Evolutionary conservation across 768 basidiomycete species (phyloP).

Genomic region (Tricholoma sp.): DNA sequence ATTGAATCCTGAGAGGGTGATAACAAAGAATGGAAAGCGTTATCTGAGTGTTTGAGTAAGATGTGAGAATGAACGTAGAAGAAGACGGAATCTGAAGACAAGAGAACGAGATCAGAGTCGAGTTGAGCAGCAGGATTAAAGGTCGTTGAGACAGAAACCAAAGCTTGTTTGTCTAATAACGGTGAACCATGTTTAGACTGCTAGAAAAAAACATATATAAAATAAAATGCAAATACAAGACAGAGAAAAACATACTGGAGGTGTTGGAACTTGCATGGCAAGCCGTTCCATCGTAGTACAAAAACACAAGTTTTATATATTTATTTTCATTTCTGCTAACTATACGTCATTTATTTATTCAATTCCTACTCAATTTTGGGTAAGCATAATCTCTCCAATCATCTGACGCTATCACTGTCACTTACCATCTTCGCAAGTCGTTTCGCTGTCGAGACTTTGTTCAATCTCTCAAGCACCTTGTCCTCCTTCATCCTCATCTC

Average conservation of each 20-base stretch:
- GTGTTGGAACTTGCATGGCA: constrained; percentile 59
- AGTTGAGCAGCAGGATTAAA: constrained; percentile 70
- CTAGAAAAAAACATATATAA: no score
- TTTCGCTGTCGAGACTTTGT: constrained; percentile 88
- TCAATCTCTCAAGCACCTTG: constrained; percentile 78
- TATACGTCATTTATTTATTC: constrained; percentile 47
- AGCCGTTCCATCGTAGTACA: no score
- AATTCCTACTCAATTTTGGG: constrained; percentile 56
- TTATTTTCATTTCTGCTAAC: no score
- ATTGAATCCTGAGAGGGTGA: constrained; percentile 41
- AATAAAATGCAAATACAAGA: background rate
- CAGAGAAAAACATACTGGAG: constrained; percentile 44
- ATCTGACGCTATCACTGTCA: background rate
- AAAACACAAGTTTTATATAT: background rate
- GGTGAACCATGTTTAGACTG: constrained; percentile 37
- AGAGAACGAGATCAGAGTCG: constrained; percentile 53
- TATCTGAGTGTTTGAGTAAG: constrained; percentile 56
- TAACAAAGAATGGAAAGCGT: constrained; percentile 58
- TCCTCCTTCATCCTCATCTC: constrained; percentile 77
- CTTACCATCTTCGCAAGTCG: constrained; percentile 90
- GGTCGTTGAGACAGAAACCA: constrained; percentile 77
- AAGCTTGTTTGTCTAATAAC: constrained; percentile 33
- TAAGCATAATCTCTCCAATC: constrained; percentile 2
- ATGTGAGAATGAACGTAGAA: constrained; percentile 72
- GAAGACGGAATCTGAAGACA: constrained; percentile 74